Evolutionary conservation across 2,329 filamentous ascomycete genomes (phyloP), one percentile per base, ranked within the genome.

Genomic region (Exserohilum rostratum): DNA sequence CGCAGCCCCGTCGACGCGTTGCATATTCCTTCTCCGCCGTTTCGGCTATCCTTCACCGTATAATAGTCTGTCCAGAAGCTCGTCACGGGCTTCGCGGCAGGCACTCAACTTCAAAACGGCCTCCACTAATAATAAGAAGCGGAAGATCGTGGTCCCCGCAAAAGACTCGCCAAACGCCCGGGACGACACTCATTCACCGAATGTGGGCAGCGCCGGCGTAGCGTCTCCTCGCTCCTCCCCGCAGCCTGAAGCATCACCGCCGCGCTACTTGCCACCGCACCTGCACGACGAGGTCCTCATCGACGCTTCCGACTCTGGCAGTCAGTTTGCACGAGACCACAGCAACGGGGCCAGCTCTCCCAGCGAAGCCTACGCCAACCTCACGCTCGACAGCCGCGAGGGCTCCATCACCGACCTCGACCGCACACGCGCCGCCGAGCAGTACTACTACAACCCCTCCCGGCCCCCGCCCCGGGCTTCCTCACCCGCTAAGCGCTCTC

Each of bases 401-500:
- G 58, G 49, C 46, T 61, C 60, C 59, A 67, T 68, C 62, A 49
- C 65, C 50, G 64, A 69, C 48, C 53, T 62, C 15, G 68, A 71
- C 51, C 50, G 54, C 62, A 60, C 63, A 46, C 61, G 58, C 60
- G 37, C 61, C 53, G 43, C 57, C 55, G 62, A 63, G 38, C 62
- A 46, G 31, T 30, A 34, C 13, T 30, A 34, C 13, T 34, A 60
- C 33, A 49, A 46, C 42, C 60, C 34, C 29, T 55, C 57, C 40
- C 53, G 66, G 37, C 64, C 70, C 20, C 64, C 65, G 30, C 70
- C 70, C 34, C 72, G 83, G 51, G 80, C 80, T 27, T 79, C 79
- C 13, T 83, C 81, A 43, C 83, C 83, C 29, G 81, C 82, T 25
- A 85, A 85, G 71, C 77, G 83, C 58, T 78, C 77, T 49, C 82